These are phyloP conservation scores for Curvularia spicifera DNA, from an alignment of 2,329 filamentous ascomycete species.

Conservation along the genomic window DNA sequence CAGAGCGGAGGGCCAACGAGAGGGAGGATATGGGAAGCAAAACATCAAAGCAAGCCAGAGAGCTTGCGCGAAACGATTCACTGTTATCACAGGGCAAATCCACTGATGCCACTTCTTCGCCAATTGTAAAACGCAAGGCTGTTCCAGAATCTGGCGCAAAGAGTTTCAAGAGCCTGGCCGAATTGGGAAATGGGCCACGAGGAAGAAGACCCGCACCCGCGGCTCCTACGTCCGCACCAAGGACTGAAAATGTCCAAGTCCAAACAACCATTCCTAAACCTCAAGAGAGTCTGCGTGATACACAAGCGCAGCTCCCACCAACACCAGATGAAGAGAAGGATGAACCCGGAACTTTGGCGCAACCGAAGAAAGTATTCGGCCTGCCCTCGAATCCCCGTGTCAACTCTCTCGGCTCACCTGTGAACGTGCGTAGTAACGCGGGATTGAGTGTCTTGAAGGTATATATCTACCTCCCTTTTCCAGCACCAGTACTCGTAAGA, in stretches of 20 bases:
- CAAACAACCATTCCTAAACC: constrained; percentile 2
- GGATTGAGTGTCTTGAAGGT: constrained; percentile 49
- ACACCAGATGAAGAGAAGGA: constrained; percentile 38
- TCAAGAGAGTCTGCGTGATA: constrained; percentile 10
- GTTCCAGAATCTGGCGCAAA: constrained; percentile 26
- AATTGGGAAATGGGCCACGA: constrained; percentile 38
- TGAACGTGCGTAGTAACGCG: constrained; percentile 46
- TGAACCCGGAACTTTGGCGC: constrained; percentile 18
- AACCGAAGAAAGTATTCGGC: constrained; percentile 37
- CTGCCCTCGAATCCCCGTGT: constrained; percentile 42
- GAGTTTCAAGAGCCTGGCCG: constrained; percentile 40
- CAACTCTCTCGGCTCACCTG: constrained; percentile 29
- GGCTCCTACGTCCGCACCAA: constrained; percentile 30
- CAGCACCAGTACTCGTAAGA: constrained; percentile 30
- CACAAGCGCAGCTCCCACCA: constrained; percentile 34
- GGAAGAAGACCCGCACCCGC: constrained; percentile 35
- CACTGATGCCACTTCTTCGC: constrained; percentile 7
- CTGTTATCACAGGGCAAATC: constrained; percentile 32
- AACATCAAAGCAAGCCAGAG: constrained; percentile 28
- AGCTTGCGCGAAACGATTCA: constrained; percentile 38
- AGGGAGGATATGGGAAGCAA: constrained; percentile 31
- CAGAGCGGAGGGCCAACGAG: constrained; percentile 26
- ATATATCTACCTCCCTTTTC: constrained; percentile 35
- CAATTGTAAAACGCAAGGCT: constrained; percentile 38
- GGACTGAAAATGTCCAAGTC: constrained; percentile 13